Base-by-base conservation (phyloP, 2,329 filamentous ascomycete genomes). In the Aspergillus sp. region DNA sequence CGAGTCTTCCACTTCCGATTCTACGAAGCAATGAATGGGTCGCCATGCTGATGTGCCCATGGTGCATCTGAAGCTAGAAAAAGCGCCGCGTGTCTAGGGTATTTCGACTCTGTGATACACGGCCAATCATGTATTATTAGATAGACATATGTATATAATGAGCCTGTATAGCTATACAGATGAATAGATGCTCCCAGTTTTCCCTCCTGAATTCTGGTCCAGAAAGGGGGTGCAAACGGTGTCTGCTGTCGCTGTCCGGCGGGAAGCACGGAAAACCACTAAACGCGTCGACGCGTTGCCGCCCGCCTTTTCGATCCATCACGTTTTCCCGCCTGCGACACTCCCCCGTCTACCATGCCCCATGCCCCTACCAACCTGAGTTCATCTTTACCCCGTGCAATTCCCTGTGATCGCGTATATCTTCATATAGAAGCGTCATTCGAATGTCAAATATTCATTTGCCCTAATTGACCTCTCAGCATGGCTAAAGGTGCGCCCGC, bases 401-500 rank as follows among this genome's bases (percentile, higher is more conserved):
- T 14, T 22, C 3, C 14, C 18, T 24, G 45, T 24, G 22, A 47
- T 47, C 3, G 18, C 12, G 4, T 24, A 12, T 47, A 22, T 22
- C 14, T 47, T 4, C 45, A 10, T 22, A 42, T 24, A 52, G 46
- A 18, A 42, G 24, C 24, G 49, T n/a, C 49, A 2, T 58, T 36
- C 18, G 29, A 54, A 52, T 55, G 47, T 9, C 6, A 31, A 29
- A 39, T 36, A 14, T 55, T 55, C 50, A 54, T 49, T 36, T n/a
- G 20, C 18, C 10, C 26, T 45, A 49, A 54, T 29, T 29, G 7
- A 29, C 0, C 6, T 7, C 49, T 12, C 62, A 71, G 56, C 64
- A 79, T 79, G 77, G 72, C 77, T 49, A 77, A 67, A 69, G 74
- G 69, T 67, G 63, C 67, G 54, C 63, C 69, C 57, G 68, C 67